Evolutionary conservation across 768 basidiomycete genomes (phyloP), one percentile per base, ranked within the genome.

Genomic region (Guyanaporus albipodus): DNA sequence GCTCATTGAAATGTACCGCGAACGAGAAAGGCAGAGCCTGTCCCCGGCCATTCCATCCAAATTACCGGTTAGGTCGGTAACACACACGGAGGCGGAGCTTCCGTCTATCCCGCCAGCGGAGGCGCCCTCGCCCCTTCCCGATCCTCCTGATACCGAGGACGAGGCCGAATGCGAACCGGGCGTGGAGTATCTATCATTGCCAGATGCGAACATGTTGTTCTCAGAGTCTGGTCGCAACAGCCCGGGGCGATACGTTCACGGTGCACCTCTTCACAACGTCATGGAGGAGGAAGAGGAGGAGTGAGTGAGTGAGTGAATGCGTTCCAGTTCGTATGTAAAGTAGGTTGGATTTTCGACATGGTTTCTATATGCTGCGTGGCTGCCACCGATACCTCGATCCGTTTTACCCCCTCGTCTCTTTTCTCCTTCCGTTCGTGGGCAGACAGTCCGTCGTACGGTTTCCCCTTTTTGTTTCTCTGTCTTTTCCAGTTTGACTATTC

Each of bases 1-100:
- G 2, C 72, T 91, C 41, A 91, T 91, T 55, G 87, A 90, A 63
- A 86, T 91, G 86, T 91, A 89, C 56, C 79, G 87, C 41, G 84
- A 91, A 67, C 58, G 60, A 59, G 86, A 81, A 71, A 79, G 75
- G 56, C 77, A 72, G 44, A 53, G 42, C 42, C 37, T 52, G 33
- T 1, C 29, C 18, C 0, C 52, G 3, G 19, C 42, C 23, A 5
- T 22, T 6, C 60, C 60, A 10, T 73, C 70, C 46, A 67, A 54
- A 40, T 60, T 66, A 12, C 73, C 67, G 12, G 62, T 74, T 34
- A 69, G 64, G 24, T 57, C 62, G 29, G 17, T 60, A 10, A 36
- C 60, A 2, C 26, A 42, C 35, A 56, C 54, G 27, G 37, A 52
- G 10, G 12, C 17, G 3, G 44, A 50, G 14, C 49, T 53, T 26